Evolutionary conservation across 2,329 filamentous ascomycete species (phyloP).

Genomic region (Epicoccum nigrum): DNA sequence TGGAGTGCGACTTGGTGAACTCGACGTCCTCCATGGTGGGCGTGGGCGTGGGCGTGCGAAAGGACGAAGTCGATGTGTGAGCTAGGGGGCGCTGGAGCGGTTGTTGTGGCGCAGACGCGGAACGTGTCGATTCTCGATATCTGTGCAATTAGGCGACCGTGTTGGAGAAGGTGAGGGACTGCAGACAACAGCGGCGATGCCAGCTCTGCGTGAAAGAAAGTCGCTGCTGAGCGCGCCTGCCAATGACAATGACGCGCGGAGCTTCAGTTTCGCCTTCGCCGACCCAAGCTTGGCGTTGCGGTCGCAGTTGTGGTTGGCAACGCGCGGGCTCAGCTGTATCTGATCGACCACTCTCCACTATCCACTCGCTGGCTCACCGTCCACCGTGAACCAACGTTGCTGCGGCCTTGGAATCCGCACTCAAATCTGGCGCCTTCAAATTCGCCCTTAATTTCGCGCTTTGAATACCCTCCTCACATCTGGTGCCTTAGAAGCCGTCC

Average conservation of each 20-base stretch:
- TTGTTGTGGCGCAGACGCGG: neutral
- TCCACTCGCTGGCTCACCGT: neutral
- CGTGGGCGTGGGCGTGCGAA: too few relatives aligned
- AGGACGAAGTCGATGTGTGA: neutral
- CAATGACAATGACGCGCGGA: slow-evolving; percentile 36
- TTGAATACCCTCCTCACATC: too few relatives aligned
- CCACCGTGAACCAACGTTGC: neutral
- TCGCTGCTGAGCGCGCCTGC: slow-evolving; percentile 25
- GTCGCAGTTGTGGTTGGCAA: slow-evolving; percentile 4
- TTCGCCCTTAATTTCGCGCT: too few relatives aligned
- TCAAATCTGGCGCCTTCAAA: too few relatives aligned
- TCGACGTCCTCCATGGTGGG: slow-evolving; percentile 53
- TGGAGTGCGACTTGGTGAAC: slow-evolving; percentile 46
- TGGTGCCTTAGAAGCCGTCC: too few relatives aligned
- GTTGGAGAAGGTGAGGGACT: slow-evolving; percentile 1
- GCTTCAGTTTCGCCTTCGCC: slow-evolving; percentile 21
- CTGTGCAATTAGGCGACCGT: neutral
- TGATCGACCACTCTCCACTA: too few relatives aligned
- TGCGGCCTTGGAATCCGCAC: too few relatives aligned
- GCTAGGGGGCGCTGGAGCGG: neutral
- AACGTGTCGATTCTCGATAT: neutral
- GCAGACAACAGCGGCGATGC: slow-evolving; percentile 7
- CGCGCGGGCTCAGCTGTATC: too few relatives aligned
- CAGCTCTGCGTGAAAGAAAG: slow-evolving; percentile 19
- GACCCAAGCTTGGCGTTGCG: slow-evolving; percentile 23